Base-by-base conservation (phyloP, 768 basidiomycete species). In the Brasilioporus rufonigricans region DNA sequence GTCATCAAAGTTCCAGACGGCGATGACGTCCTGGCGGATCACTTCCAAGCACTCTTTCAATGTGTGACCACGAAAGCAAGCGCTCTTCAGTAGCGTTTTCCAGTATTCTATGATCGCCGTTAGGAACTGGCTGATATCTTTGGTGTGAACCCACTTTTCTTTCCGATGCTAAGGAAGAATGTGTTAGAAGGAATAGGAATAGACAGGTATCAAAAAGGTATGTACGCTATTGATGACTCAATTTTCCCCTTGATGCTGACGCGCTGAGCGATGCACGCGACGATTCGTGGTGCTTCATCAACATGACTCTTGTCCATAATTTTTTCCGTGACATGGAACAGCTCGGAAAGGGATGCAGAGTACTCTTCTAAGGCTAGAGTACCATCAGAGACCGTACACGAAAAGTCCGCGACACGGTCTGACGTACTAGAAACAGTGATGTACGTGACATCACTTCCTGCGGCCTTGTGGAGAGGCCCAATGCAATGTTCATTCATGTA, bases 191-290 rank as follows among this genome's bases (percentile, higher is more conserved):
- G n/a, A n/a, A n/a, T 12, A 24, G 10, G 6, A 7, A 39, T 19
- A 5, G 10, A 18, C 3, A 7, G 18, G 35, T 9, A 13, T 8
- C 19, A 31, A 38, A n/a, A 23, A 7, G 8, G 3, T 5, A 47
- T 55, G 4, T 59, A 59, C 61, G 45, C 13, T 29, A 61, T 51
- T 2, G 60, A 61, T 36, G 31, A 19, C 5, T 62, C 61, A 2
- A 61, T 39, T 23, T 61, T 61, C 13, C 54, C 38, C 45, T 62
- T 61, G 23, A 62, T 51, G 3, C 50, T 54, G 33, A 62, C 36
- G 8, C 61, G 56, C 10, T 61, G 61, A 27, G 61, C 61, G 11
- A 63, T 62, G 24, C 46, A 18, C 8, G 61, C 61, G 19, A 51
- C 9, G 16, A 43, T 13, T 12, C 48, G 52, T 1, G 61, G 56